Evolutionary conservation across 1,284 basidiomycete genomes (phyloP).

Genomic region (Xerocomus amazonicus): DNA sequence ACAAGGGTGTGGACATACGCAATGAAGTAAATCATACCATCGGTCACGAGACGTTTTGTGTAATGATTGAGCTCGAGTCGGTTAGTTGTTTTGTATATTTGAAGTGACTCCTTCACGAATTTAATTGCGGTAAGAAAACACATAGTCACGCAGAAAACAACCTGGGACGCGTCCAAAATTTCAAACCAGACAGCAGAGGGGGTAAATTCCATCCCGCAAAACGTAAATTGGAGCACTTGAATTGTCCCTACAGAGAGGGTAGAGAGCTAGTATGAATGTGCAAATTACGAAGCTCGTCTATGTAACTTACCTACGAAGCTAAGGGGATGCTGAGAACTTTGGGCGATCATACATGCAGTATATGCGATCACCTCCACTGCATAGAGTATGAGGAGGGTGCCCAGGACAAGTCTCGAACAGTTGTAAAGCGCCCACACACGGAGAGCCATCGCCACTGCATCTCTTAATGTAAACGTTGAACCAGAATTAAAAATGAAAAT

Average conservation of each 20-base stretch:
- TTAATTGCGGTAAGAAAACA: not conserved
- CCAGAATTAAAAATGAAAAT: not conserved
- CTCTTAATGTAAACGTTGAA: not conserved
- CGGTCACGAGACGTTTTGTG: too few relatives aligned
- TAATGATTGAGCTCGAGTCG: not conserved
- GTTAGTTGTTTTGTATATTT: not conserved
- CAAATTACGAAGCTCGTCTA: too few relatives aligned
- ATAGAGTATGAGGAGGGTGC: not conserved
- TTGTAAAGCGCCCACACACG: conserved; percentile 10
- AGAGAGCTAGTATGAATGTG: too few relatives aligned
- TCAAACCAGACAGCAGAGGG: not conserved
- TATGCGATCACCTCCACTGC: not conserved
- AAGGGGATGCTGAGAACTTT: not conserved
- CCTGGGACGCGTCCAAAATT: not conserved
- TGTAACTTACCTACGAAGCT: not conserved
- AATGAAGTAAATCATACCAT: not conserved
- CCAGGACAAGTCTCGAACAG: conserved; percentile 4
- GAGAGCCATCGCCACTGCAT: conserved; percentile 12
- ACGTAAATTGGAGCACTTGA: not conserved
- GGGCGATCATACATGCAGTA: not conserved
- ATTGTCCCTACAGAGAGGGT: not conserved
- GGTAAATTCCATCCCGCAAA: not conserved
- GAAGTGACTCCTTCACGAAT: not conserved
- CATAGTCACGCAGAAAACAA: not conserved
- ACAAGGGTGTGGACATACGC: not conserved